phyloP scores from a whole-genome alignment of 805 yeast species.

The Priceomyces melissophilus region DNA sequence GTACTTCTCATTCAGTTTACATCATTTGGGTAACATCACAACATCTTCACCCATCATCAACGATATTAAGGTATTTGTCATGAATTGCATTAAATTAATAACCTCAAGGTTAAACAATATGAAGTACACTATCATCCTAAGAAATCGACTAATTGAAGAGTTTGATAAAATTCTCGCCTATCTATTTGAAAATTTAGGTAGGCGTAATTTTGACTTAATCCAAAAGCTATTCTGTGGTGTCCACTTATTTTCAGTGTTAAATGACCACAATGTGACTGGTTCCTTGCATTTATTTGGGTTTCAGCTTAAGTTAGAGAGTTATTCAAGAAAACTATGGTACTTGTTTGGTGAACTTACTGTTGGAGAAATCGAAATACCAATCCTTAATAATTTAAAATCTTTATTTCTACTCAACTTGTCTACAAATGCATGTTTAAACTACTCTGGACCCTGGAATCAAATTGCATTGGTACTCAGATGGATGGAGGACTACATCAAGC shows the following conservation, averaged over 20 bases:
- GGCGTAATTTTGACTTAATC: slow-evolving; percentile 1
- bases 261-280: slow-evolving; percentile 31
- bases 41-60: slow-evolving; percentile 13
- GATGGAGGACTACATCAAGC: slow-evolving; percentile 18
- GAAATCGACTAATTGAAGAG: slow-evolving; percentile 13
- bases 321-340: slow-evolving; percentile 31
- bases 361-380: slow-evolving; percentile 2
- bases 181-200: slow-evolving; percentile 11
- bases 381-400: slow-evolving; percentile 24
- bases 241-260: slow-evolving; percentile 34
- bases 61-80: slow-evolving; percentile 29
- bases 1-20: slow-evolving; percentile 24
- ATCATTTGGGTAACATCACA: slow-evolving; percentile 20
- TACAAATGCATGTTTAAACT: slow-evolving; percentile 24
- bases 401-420: slow-evolving; percentile 28
- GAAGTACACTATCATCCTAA: slow-evolving; percentile 19
- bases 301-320: slow-evolving; percentile 27
- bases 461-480: slow-evolving; percentile 23
- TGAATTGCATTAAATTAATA: slow-evolving; percentile 28
- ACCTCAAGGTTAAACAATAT: slow-evolving; percentile 26
- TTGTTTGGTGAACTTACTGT: slow-evolving; percentile 10
- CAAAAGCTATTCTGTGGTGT: slow-evolving; percentile 13
- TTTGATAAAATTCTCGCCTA: slow-evolving; percentile 15
- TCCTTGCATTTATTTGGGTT: slow-evolving; percentile 21
- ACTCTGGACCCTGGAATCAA: slow-evolving; percentile 22